Base-by-base conservation (phyloP, 2,329 filamentous ascomycete species). In the Coleophoma crateriformis region DNA sequence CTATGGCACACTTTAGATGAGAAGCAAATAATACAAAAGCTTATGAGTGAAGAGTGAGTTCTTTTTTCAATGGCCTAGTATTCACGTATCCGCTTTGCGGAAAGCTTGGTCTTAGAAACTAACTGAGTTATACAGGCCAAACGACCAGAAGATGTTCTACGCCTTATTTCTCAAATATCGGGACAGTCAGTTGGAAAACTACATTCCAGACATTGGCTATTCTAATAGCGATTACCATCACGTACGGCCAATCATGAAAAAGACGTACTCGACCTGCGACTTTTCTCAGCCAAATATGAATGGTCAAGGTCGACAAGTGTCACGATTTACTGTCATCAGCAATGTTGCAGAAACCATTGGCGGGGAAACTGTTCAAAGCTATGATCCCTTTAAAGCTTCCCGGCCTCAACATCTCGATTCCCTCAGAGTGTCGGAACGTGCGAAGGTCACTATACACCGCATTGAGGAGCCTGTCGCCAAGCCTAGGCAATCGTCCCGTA, bases 61-160 rank as follows among this genome's bases (percentile, higher is more conserved):
- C 39, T 42, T 37, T 34, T 19, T 27, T 27, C 6, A 27, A 27
- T 27, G 27, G 8, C 27, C 27, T 4, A 27, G 22, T 7, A 27
- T 39, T 33, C 20, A 45, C 33, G 13, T 39, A 34, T 22, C 4
- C 40, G 27, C 22, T 19, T 38, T 41, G 27, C 27, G 27, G 27
- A 27, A 27, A 7, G 27, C 27, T 27, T 27, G 8, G 6, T 27
- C 27, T 10, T 27, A 27, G 27, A 27, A 27, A 10, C 2, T 27
- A 7, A 27, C 27, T 27, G 27, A 27, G 7, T 27, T 10, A 5
- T 10, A n/a, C 51, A 92, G 87, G 55, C 75, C 81, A 4, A 97
- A 95, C 56, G 89, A 96, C 49, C 90, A 96, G 64, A 95, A 96
- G 63, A 78, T 92, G 57, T 96, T 97, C 67, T 99, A 97, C 67